Evolutionary conservation across 2,329 filamentous ascomycete species (phyloP).

Genomic region (Coniochaeta ligniaria): DNA sequence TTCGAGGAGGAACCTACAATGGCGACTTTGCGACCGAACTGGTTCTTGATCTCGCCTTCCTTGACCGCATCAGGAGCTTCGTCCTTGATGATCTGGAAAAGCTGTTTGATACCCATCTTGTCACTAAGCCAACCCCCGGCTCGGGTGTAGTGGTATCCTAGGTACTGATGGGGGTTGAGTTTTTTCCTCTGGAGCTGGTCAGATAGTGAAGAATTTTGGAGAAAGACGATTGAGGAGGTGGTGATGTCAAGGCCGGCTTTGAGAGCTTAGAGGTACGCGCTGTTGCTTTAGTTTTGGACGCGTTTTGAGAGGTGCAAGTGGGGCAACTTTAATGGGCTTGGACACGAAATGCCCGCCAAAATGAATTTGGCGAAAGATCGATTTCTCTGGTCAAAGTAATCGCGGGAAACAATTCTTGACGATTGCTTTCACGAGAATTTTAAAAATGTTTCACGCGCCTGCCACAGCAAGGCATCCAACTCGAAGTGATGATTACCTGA

Average conservation of each 20-base stretch:
- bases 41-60: constrained; percentile 95
- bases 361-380: no score
- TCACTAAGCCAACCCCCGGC: constrained; percentile 2
- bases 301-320: not conserved
- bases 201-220: not conserved
- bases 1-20: constrained; percentile 57
- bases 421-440: no score
- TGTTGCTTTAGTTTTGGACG: not conserved
- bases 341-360: not conserved
- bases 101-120: constrained; percentile 61
- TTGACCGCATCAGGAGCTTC: constrained; percentile 95
- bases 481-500: no score
- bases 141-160: no score
- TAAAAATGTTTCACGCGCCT: no score
- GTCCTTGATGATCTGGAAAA: constrained; percentile 79
- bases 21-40: constrained; percentile 96
- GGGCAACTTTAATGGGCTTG: not conserved
- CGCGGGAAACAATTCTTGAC: not conserved
- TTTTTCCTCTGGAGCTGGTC: no score
- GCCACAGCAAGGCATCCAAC: no score
- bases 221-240: not conserved
- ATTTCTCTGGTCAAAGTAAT: no score
- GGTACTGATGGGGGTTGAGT: not conserved
- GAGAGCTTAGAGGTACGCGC: not conserved
- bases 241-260: not conserved